Percentiles rank a stretch among this genome's conserved stretches.
These are phyloP conservation scores for Macadamia tetraphylla DNA, from an alignment of 164 flowering plant genomes.

Conservation along the genomic window DNA sequence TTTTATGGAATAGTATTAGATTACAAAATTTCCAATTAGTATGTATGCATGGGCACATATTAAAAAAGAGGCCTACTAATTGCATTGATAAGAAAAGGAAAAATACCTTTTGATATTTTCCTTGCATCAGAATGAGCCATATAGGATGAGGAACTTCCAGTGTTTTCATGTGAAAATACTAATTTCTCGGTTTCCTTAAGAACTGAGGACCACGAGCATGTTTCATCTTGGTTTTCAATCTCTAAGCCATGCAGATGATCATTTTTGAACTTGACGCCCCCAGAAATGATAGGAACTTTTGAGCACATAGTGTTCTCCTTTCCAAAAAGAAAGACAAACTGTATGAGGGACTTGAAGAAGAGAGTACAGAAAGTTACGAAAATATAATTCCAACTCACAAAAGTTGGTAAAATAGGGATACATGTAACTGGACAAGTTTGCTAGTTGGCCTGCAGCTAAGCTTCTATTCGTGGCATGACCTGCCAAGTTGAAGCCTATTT, in stretches of 20 bases:
- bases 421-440: no score
- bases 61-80: background rate
- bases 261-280: slow-evolving; percentile 12
- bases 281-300: slow-evolving; percentile 8
- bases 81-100: background rate
- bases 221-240: slow-evolving; percentile 16
- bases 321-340: slow-evolving; percentile 5
- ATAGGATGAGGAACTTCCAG: slow-evolving; percentile 25
- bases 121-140: slow-evolving; percentile 17
- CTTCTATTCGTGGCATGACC: no score
- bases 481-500: no score
- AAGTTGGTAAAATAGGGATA: no score
- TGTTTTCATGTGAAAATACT: slow-evolving; percentile 21
- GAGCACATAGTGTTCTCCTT: slow-evolving; percentile 16
- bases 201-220: slow-evolving; percentile 28
- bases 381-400: background rate
- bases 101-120: slow-evolving; percentile 33
- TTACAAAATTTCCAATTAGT: no score
- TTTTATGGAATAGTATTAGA: no score
- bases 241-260: slow-evolving; percentile 9
- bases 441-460: no score
- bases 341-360: background rate
- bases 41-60: background rate
- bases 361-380: background rate
- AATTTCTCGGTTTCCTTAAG: slow-evolving; percentile 38